Conservation (phyloP, 805 yeast genomes). For the Saccharomycopsis oosterbeekiorum region DNA sequence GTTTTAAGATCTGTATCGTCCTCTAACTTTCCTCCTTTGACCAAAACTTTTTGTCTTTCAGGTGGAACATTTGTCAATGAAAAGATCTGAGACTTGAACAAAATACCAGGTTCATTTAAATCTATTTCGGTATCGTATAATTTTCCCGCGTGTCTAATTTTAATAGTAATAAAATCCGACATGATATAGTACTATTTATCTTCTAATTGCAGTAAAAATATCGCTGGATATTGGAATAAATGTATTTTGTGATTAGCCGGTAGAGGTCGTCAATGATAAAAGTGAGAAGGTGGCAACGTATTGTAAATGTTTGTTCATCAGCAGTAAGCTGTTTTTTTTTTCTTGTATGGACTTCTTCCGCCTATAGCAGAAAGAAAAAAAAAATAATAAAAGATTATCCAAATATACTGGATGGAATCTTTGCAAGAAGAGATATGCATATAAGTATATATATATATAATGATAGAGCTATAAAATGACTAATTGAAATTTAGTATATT, state of each 20-base stretch:
- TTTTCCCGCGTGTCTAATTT: constrained; percentile 62
- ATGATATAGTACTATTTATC: background rate
- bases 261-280: background rate
- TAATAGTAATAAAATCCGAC: constrained; percentile 24
- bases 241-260: too few species aligned
- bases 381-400: too few species aligned
- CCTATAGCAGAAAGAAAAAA: too few species aligned
- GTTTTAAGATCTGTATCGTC: constrained; percentile 49
- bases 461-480: too few species aligned
- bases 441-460: too few species aligned
- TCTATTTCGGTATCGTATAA: constrained; percentile 50
- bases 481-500: too few species aligned
- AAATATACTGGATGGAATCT: too few species aligned
- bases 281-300: background rate
- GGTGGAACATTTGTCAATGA: constrained; percentile 75
- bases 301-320: background rate
- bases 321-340: background rate
- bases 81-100: constrained; percentile 60
- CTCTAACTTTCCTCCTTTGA: constrained; percentile 79
- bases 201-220: background rate
- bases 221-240: background rate
- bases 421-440: too few species aligned
- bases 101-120: constrained; percentile 44
- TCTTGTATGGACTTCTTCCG: too few species aligned
- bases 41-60: constrained; percentile 79